Evolutionary conservation across 2,329 filamentous ascomycete species (phyloP).

Genomic region (Sclerotinia sclerotiorum): DNA sequence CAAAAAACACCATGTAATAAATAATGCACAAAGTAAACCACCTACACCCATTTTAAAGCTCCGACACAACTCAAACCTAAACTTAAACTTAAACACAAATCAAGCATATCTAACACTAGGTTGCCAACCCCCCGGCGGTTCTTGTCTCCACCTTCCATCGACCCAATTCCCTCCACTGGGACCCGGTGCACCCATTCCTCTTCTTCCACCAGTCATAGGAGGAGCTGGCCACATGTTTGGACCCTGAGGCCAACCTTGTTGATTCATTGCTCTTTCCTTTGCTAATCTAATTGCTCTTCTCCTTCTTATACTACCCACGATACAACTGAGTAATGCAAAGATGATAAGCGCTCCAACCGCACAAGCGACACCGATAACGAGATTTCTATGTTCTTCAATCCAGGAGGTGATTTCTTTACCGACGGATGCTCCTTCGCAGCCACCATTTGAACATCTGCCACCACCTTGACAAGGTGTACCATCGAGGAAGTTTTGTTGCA

Average conservation of each 20-base stretch:
- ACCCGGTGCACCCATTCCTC: neutral
- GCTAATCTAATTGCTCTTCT: slow-evolving; percentile 21
- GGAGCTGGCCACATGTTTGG: slow-evolving; percentile 19
- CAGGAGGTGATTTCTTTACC: slow-evolving; percentile 71
- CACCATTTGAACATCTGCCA: slow-evolving; percentile 75
- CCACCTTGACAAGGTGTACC: slow-evolving; percentile 82
- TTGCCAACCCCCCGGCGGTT: slow-evolving; percentile 13
- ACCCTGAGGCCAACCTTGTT: slow-evolving; percentile 26
- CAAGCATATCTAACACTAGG: slow-evolving; percentile 25
- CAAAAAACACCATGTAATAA: slow-evolving; percentile 7
- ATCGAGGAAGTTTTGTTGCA: slow-evolving; percentile 91
- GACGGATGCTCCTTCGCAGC: slow-evolving; percentile 70
- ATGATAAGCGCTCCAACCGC: slow-evolving; percentile 73
- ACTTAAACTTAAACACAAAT: neutral
- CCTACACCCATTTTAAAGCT: neutral
- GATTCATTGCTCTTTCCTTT: slow-evolving; percentile 18
- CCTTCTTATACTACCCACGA: slow-evolving; percentile 53
- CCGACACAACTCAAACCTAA: neutral
- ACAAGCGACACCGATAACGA: slow-evolving; percentile 77
- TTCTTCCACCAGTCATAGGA: neutral
- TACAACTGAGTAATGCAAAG: slow-evolving; percentile 67
- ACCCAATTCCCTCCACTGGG: neutral
- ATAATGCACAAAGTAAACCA: neutral
- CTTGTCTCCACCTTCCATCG: slow-evolving; percentile 20
- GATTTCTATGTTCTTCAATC: slow-evolving; percentile 72